Evolutionary conservation across 2,329 filamentous ascomycete species (phyloP).

Genomic region (Neonectria ditissima): DNA sequence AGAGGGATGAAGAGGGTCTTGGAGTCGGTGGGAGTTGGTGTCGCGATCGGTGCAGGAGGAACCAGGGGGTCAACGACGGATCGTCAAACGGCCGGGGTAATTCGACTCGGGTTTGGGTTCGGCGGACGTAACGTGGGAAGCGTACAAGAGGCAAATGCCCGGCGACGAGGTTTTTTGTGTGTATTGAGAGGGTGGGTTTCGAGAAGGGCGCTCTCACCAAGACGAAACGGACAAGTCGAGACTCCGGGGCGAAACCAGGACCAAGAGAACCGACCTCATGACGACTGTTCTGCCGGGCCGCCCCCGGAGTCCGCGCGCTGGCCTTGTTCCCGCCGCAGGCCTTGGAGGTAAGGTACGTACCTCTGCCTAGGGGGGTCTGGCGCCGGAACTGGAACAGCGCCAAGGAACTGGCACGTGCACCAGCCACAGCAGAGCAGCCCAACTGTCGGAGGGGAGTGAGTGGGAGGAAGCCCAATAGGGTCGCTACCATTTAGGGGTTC

Average conservation of each 20-base stretch:
- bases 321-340: no score
- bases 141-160: conserved; percentile 2
- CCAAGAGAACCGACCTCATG: background rate
- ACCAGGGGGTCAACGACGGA: background rate
- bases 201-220: conserved; percentile 8
- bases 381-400: background rate
- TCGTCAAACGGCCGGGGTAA: background rate
- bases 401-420: background rate
- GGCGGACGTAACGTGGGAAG: background rate
- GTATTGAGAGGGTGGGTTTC: background rate
- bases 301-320: background rate
- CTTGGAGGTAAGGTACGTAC: background rate
- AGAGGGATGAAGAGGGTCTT: conserved; percentile 1
- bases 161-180: background rate
- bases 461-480: background rate
- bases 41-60: conserved; percentile 6
- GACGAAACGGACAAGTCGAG: background rate
- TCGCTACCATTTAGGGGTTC: background rate
- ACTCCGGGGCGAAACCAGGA: background rate
- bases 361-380: background rate
- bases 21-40: conserved; percentile 3
- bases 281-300: background rate
- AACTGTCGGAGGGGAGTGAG: background rate
- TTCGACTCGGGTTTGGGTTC: background rate
- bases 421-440: conserved; percentile 1